Percentiles rank a stretch among this genome's conserved stretches.
phyloP scores from a whole-genome alignment of 1,284 basidiomycete genomes.

The Exsudoporus floridanus region DNA sequence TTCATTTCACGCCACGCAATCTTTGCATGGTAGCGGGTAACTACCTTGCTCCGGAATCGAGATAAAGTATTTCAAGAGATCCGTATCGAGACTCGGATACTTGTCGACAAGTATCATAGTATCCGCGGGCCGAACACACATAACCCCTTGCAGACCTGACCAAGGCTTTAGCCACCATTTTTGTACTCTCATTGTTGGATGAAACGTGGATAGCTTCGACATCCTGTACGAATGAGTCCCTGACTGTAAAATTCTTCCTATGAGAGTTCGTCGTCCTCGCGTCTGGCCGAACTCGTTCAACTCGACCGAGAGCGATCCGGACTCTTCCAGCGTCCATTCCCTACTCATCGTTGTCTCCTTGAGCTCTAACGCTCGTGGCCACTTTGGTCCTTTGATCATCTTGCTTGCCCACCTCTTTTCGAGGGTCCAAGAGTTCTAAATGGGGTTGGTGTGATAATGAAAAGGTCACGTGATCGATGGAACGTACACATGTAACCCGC shows the following conservation, averaged over 20 bases:
- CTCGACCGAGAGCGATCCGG: background rate
- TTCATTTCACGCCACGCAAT: slow-evolving; percentile 94
- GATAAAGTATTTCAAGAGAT: slow-evolving; percentile 38
- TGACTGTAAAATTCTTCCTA: slow-evolving; percentile 1
- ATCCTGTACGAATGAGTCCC: background rate
- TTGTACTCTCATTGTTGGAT: background rate
- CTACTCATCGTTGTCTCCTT: background rate
- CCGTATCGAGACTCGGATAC: background rate
- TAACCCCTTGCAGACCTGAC: background rate
- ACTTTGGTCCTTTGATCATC: background rate
- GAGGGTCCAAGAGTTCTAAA: background rate
- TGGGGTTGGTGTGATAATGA: background rate
- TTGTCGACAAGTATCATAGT: background rate
- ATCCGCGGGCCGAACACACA: background rate
- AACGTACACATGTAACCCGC: background rate
- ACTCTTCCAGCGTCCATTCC: background rate
- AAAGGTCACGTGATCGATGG: slow-evolving; percentile 22
- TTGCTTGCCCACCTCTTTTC: background rate
- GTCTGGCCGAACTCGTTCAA: background rate
- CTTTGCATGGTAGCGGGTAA: slow-evolving; percentile 87
- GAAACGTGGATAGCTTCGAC: slow-evolving; percentile 1
- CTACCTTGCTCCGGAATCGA: slow-evolving; percentile 55
- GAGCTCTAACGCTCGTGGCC: background rate
- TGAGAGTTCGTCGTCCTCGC: background rate
- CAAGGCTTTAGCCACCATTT: background rate